phyloP scores from a whole-genome alignment of 306 rosid species.

The Pterocarpus macrocarpus region DNA sequence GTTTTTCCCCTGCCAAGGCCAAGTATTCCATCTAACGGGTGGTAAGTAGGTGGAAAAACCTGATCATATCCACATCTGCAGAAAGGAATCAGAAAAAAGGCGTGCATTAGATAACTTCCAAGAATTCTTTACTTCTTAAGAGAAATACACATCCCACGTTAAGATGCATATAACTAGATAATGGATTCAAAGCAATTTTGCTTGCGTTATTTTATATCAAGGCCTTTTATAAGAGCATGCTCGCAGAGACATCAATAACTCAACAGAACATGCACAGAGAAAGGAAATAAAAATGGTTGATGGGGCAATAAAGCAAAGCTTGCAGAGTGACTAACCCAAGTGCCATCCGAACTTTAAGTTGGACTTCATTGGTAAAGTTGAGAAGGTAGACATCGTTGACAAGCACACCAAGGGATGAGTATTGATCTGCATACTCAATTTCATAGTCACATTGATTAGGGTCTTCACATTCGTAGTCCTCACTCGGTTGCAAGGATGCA shows the following conservation, averaged over 20 bases:
- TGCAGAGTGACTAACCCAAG: slow-evolving; percentile 72
- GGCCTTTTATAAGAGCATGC: neutral
- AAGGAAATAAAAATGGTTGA: neutral
- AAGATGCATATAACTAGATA: no score
- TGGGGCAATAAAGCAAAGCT: neutral
- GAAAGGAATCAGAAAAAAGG: slow-evolving; percentile 25
- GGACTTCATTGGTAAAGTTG: slow-evolving; percentile 71
- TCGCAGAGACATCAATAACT: slow-evolving; percentile 19
- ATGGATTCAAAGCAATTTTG: neutral
- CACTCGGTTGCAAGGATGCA: slow-evolving; percentile 65
- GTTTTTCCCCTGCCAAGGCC: slow-evolving; percentile 92
- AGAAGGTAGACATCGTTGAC: slow-evolving; percentile 71
- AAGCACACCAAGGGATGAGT: slow-evolving; percentile 84
- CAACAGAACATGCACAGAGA: neutral
- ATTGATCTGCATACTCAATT: slow-evolving; percentile 85
- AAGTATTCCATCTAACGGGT: slow-evolving; percentile 84
- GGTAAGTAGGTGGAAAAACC: slow-evolving; percentile 62
- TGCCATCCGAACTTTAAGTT: slow-evolving; percentile 70
- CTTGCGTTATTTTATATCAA: neutral
- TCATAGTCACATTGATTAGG: slow-evolving; percentile 89
- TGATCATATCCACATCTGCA: slow-evolving; percentile 95
- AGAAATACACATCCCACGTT: neutral
- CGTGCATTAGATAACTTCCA: neutral
- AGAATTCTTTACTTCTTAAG: slow-evolving; percentile 2
- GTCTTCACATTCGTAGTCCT: slow-evolving; percentile 60